Evolutionary conservation across 139 green algal genomes (phyloP).

Genomic region (Chlamydomonas incerta): DNA sequence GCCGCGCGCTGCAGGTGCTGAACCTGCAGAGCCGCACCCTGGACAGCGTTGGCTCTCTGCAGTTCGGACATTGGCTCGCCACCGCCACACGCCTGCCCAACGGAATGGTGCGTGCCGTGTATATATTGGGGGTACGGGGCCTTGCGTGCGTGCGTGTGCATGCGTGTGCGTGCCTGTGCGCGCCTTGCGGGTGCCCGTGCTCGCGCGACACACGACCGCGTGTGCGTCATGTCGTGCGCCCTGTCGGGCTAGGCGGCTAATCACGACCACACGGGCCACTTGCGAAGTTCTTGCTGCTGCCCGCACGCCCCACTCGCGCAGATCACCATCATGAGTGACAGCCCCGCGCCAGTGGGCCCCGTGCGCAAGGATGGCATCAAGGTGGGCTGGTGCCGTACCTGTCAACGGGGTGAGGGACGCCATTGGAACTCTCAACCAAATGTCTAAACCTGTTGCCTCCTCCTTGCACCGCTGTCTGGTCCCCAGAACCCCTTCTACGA

Average conservation of each 20-base stretch:
- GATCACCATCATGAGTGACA: constrained; percentile 38
- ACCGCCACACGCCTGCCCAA: constrained; percentile 33
- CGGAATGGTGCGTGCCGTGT: not conserved
- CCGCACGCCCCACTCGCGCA: too few species aligned
- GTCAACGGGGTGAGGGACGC: too few species aligned
- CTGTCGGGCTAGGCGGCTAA: too few species aligned
- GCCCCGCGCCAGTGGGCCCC: constrained; percentile 26
- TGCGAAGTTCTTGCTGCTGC: too few species aligned
- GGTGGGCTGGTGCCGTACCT: not conserved
- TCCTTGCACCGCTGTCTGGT: not conserved
- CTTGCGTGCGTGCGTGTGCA: too few species aligned
- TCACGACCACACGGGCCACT: too few species aligned
- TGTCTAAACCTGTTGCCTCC: not conserved
- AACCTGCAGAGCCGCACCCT: not conserved
- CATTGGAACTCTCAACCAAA: too few species aligned
- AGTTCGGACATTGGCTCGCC: constrained; percentile 43
- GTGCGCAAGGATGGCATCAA: constrained; percentile 9
- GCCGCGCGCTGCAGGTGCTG: constrained; percentile 23
- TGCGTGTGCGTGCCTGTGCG: too few species aligned
- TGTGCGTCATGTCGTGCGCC: too few species aligned
- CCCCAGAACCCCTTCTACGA: constrained; percentile 44
- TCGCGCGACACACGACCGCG: too few species aligned
- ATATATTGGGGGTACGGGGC: too few species aligned
- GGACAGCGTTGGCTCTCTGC: not conserved
- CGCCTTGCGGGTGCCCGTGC: too few species aligned